Base-by-base conservation (phyloP, 2,329 filamentous ascomycete species). In the Whalleya microplaca region DNA sequence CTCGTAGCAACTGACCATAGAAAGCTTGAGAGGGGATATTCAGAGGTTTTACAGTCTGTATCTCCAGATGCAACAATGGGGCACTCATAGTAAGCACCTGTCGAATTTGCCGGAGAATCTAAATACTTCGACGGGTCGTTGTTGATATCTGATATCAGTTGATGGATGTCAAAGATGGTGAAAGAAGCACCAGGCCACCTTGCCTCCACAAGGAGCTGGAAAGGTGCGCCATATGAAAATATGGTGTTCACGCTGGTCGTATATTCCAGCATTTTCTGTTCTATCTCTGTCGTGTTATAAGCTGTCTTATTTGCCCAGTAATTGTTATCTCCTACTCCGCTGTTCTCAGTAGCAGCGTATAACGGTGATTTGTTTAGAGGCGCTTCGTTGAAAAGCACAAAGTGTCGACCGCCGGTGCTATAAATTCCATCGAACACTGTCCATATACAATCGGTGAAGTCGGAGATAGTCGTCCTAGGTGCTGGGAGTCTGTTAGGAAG, bases 371-470 rank as follows among this genome's bases (percentile, higher is more conserved):
- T 73, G 47, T 92, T 78, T 45, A 93, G 75, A 0, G 90, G 89
- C 0, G 81, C 84, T 14, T 82, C 73, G 68, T 92, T 92, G 74
- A 91, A 78, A 16, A 94, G 75, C 2, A 92, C 86, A 61, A 93
- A 92, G 56, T 9, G 23, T 12, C 89, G 79, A 0, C 79, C 90
- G 3, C 90, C 90, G 41, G 82, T 79, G 29, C 77, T 72, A 72
- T 93, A 90, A 1, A 94, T 74, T 4, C 69, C 69, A 61, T 88
- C 83, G 47, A 92, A 80, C 1, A 82, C 78, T 6, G 77, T 69
- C 76, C 87, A 92, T 1, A 91, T 77, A 68, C 90, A 93, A 59
- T 87, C 82, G 2, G 86, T 79, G 66, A 87, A 92, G 66, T 87
- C 81, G 1, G 79, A 76, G 18, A 69, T 55, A 5, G 92, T 79